Percentiles rank a stretch among this genome's conserved stretches.
These are phyloP conservation scores for Boletus pseudo-olivaceus DNA, from an alignment of 768 basidiomycete species.

Conservation along the genomic window DNA sequence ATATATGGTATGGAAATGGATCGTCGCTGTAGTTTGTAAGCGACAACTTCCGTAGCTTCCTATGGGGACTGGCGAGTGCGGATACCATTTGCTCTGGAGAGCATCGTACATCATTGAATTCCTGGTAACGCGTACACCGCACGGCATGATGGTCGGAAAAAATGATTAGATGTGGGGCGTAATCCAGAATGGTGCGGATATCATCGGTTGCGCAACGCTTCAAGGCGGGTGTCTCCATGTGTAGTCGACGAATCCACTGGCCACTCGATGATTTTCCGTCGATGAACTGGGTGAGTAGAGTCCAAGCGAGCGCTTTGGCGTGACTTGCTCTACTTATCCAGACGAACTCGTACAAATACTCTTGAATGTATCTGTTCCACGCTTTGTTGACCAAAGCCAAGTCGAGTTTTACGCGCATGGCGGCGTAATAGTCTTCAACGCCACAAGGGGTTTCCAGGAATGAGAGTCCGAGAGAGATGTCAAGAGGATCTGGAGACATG, in stretches of 20 bases:
- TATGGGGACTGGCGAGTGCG: slow-evolving; percentile 53
- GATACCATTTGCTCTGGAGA: slow-evolving; percentile 58
- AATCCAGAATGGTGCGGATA: slow-evolving; percentile 64
- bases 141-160: slow-evolving; percentile 66
- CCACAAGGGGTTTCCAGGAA: slow-evolving; percentile 51
- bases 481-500: slow-evolving; percentile 42
- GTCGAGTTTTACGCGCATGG: slow-evolving; percentile 47
- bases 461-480: slow-evolving; percentile 49
- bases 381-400: slow-evolving; percentile 52
- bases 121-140: slow-evolving; percentile 49
- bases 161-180: slow-evolving; percentile 54
- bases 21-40: slow-evolving; percentile 75
- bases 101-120: slow-evolving; percentile 41
- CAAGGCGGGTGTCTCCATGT: slow-evolving; percentile 63
- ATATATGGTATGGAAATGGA: slow-evolving; percentile 52
- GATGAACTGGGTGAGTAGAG: slow-evolving; percentile 43
- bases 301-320: slow-evolving; percentile 45
- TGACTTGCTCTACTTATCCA: slow-evolving; percentile 60
- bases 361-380: slow-evolving; percentile 54
- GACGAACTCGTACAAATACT: slow-evolving; percentile 62
- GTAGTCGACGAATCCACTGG: slow-evolving; percentile 56
- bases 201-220: slow-evolving; percentile 65
- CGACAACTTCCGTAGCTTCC: slow-evolving; percentile 53
- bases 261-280: slow-evolving; percentile 37
- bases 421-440: slow-evolving; percentile 41